Base-by-base conservation (phyloP, 2,329 filamentous ascomycete species). In the Scopulariopsis brevicaulis region DNA sequence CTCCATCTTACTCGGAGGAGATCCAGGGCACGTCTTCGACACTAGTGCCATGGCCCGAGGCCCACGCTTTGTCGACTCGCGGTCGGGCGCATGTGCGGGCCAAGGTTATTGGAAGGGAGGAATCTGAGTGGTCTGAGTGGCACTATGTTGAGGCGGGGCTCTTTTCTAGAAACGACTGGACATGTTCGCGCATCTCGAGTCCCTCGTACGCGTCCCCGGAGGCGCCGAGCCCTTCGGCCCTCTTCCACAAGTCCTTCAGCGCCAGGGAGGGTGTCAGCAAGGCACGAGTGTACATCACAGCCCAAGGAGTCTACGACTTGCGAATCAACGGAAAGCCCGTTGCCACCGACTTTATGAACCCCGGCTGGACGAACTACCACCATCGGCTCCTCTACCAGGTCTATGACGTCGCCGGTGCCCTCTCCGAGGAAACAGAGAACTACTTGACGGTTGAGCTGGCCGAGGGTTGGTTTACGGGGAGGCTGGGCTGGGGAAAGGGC, bases 341-440 rank as follows among this genome's bases (percentile, higher is more conserved):
- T 2, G 72, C 73, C 0, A 70, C 73, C 37, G 58, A 66, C 4
- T 69, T 73, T 4, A 66, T 81, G 40, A 74, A 78, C 22, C 79
- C 79, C 0, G 79, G 79, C 0, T 82, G 78, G 76, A 74, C 76
- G 51, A 73, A 73, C 2, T 83, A 83, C 60, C 66, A 73, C 0
- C 66, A 75, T 53, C 71, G 79, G 0, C 71, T 77, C n/a, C 68
- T 72, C 1, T 84, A 83, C 60, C 73, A 82, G 58, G 77, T 74
- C 0, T 79, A 77, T 58, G 77, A 83, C 60, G 74, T 83, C 1
- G 74, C 72, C 0, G 60, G 67, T 0, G 67, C 77, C 0, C 58
- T 82, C 1, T 65, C 64, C 1, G 53, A 60, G 4, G 62, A 63
- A 2, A 59, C 63, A 4, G 73, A 74, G 58, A 68, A 67, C 57